Base-by-base conservation (phyloP, 202 grass and related monocot genomes). In the Zizania palustris region DNA sequence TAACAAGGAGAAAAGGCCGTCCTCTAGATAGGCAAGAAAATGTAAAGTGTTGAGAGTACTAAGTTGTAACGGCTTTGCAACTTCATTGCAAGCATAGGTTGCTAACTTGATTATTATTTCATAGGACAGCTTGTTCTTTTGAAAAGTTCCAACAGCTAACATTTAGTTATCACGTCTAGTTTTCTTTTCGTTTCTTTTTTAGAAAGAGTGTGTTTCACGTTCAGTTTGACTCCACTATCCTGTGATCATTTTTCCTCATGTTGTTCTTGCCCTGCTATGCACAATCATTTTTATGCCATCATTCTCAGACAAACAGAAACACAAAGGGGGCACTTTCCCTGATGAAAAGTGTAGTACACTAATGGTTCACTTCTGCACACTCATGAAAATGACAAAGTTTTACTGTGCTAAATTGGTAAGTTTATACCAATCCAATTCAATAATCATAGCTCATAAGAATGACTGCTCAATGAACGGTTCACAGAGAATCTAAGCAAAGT, bases 381-480 rank as follows among this genome's bases (percentile, higher is more conserved):
- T 71, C 34, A 65, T 63, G 51, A 65, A 18, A 11, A 36, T 67
- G 42, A 22, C 22, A 15, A 59, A 65, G 22, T 61, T 53, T 20
- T 21, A 51, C 3, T 45, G 73, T 42, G 45, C 39, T 82, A 72
- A 58, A 21, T 53, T 44, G 62, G 53, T 8, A 83, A 33, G 2
- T 63, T 7, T 83, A 67, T 49, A 71, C 48, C 11, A 28, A 66
- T 59, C 18, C 14, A 58, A 62, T 63, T 78, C 60, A 72, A 60
- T 4, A 67, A 46, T 33, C 44, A 33, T 78, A 82, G 62, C 39
- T 33, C 44, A 33, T 78, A 82, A 67, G 44, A 72, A 67, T 72
- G 41, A 12, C 0, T 62, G 9, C 53, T 53, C 60, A 60, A 21
- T 44, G 12, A 69, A 69, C 7, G 39, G 61, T 73, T 20, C 12